Evolutionary conservation across 2,329 filamentous ascomycete genomes (phyloP).

Genomic region (Pestalotiopsis sp.): DNA sequence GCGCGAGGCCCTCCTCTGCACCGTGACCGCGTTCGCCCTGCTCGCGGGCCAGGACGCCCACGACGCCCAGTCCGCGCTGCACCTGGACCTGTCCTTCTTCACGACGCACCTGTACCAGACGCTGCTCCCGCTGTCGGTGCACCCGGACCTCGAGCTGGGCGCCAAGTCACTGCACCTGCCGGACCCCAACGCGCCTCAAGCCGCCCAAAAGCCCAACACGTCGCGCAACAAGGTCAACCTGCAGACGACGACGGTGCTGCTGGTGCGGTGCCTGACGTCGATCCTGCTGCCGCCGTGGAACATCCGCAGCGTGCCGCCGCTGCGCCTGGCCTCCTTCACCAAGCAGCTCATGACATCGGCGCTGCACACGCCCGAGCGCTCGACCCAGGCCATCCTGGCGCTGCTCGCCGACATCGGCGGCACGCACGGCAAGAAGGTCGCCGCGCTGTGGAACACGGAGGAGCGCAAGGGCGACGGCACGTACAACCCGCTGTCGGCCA

Average conservation of each 20-base stretch:
- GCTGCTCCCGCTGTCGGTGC: constrained; percentile 75
- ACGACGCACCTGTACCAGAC: constrained; percentile 90
- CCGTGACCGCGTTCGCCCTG: constrained; percentile 94
- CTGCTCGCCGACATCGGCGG: constrained; percentile 79
- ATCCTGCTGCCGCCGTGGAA: constrained; percentile 77
- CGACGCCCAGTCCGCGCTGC: constrained; percentile 78
- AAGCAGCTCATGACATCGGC: constrained; percentile 86
- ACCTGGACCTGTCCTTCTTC: constrained; percentile 94
- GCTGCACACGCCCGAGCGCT: constrained; percentile 90
- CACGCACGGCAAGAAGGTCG: constrained; percentile 80
- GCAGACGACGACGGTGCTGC: constrained; percentile 89
- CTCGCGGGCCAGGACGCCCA: constrained; percentile 91
- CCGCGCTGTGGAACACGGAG: constrained; percentile 90
- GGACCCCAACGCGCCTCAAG: constrained; percentile 57
- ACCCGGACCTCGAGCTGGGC: constrained; percentile 84
- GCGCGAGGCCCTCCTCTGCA: constrained; percentile 89
- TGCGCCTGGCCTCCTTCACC: constrained; percentile 86
- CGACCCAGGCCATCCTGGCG: constrained; percentile 76
- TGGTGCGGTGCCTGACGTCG: constrained; percentile 83
- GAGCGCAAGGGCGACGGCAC: constrained; percentile 89
- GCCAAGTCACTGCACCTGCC: constrained; percentile 72
- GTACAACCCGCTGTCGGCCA: constrained; percentile 73
- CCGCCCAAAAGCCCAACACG: constrained; percentile 37
- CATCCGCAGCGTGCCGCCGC: constrained; percentile 74
- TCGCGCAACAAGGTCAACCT: constrained; percentile 80